These are phyloP conservation scores for Balamuthia mandrillaris DNA, from an alignment of 208 protist genomes.

Conservation along the genomic window DNA sequence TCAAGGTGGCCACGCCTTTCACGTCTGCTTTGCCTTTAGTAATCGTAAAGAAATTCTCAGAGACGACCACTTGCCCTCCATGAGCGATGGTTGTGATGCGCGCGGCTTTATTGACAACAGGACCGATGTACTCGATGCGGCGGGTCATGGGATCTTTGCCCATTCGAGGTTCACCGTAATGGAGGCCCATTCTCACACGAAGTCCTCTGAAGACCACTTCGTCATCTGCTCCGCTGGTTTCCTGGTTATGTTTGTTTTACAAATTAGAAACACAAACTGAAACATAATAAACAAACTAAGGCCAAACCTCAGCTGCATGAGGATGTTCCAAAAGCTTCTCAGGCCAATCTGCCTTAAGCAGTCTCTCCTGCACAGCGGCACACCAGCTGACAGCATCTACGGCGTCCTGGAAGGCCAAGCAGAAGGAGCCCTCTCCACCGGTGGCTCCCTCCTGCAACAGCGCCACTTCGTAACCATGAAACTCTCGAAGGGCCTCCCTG, in stretches of 20 bases:
- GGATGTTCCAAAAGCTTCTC: slow-evolving; percentile 1
- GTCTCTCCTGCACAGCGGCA: not conserved
- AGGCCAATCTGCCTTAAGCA: not conserved
- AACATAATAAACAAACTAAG: no score
- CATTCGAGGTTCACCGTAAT: not conserved
- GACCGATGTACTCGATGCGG: slow-evolving; percentile 26
- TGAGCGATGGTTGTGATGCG: not conserved
- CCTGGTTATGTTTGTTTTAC: no score
- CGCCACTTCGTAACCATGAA: slow-evolving; percentile 19
- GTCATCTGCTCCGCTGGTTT: no score
- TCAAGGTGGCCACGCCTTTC: no score
- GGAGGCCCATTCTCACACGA: slow-evolving; percentile 25
- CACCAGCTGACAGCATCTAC: not conserved
- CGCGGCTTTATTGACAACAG: not conserved
- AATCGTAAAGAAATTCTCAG: no score
- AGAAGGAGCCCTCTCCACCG: slow-evolving; percentile 37
- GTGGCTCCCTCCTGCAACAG: slow-evolving; percentile 12
- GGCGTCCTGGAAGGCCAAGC: slow-evolving; percentile 27
- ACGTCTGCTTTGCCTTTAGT: no score
- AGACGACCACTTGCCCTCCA: slow-evolving; percentile 38
- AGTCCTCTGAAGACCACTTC: not conserved
- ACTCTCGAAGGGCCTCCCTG: not conserved
- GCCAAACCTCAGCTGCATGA: slow-evolving; percentile 12
- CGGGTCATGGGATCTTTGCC: slow-evolving; percentile 1
- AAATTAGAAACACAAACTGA: no score